Base-by-base conservation (phyloP, 116 monocot genomes). In the Thalassia testudinum region DNA sequence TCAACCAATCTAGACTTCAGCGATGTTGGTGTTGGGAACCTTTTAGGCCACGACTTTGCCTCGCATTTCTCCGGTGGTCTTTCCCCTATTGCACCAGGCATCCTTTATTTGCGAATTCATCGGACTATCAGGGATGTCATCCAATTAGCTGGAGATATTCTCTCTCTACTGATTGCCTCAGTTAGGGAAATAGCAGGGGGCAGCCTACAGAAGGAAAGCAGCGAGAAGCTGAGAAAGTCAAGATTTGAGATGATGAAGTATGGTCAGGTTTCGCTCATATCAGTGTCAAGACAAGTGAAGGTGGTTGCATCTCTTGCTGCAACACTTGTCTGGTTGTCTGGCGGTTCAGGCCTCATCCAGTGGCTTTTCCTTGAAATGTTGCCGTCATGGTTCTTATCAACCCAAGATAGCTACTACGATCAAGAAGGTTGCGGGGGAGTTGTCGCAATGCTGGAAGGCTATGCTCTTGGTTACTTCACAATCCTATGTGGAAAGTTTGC, bases 21-120 rank as follows among this genome's bases (percentile, higher is more conserved):
- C 29, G 67, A 58, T 47, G 75, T 79, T 8, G 90, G 90, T 16
- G 78, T 89, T 47, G 86, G 89, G 8, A 64, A 66, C 57, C 85
- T 97, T 65, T 82, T 97, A 7, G 97, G 97, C 37, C 97, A 97
- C 52, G 97, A 85, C 10, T 89, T 97, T 37, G 80, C 78, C 30
- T 87, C 81, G 17, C 87, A 85, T 63, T 72, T 76, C 47, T 77
- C 73, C 0, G 89, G 95, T 30, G 95, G 89, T 1, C 63, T 85
- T 54, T 80, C 77, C 0, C 85, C 89, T 0, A 86, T 86, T 48
- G 90, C 89, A 1, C 97, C 97, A 8, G 97, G 97, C 12, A 80
- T 97, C 26, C 85, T 97, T 12, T 97, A 85, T 53, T 77, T 97
- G 5, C 72, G 82, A 17, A 45, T 66, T 17, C 81, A 81, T 61